A percentile compares a stretch with the other conserved stretches of the same genome.
Evolutionary conservation across 1,284 basidiomycete species (phyloP).

Genomic region (Cutaneotrichosporon arboriforme): DNA sequence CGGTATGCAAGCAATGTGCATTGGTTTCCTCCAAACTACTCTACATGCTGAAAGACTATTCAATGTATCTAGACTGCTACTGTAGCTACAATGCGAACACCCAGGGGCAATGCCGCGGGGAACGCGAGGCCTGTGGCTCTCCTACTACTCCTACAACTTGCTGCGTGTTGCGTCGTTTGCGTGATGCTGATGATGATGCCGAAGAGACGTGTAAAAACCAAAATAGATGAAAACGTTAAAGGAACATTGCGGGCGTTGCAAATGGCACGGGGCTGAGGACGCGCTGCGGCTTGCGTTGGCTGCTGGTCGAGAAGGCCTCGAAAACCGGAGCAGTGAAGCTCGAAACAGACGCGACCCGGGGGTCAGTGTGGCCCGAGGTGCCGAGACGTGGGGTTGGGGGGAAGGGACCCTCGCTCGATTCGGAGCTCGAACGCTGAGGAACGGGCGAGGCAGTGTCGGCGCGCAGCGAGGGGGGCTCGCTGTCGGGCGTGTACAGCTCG

Average conservation of each 20-base stretch:
- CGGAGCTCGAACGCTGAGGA: conserved; percentile 28
- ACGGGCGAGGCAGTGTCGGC: conserved; percentile 37
- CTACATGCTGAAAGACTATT: conserved; percentile 8
- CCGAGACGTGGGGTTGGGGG: conserved; percentile 37
- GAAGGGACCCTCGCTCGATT: conserved; percentile 33
- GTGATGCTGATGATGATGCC: conserved; percentile 1
- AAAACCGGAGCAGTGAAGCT: conserved; percentile 14
- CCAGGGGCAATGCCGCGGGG: neutral
- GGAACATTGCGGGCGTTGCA: conserved; percentile 17
- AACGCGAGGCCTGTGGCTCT: neutral
- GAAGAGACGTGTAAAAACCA: conserved; percentile 1
- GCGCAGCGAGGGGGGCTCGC: conserved; percentile 35
- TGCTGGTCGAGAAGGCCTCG: conserved; percentile 7
- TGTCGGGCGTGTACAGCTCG: conserved; percentile 15
- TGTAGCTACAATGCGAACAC: conserved; percentile 2
- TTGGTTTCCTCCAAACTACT: neutral
- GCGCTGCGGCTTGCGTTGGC: conserved; percentile 8
- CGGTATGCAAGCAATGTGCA: no score
- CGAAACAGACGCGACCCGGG: conserved; percentile 15
- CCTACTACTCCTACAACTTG: conserved; percentile 14
- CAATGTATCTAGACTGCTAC: neutral
- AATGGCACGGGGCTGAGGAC: conserved; percentile 10
- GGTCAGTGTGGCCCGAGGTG: conserved; percentile 5
- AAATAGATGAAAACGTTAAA: conserved; percentile 13
- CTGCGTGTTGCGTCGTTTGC: neutral